Conservation (phyloP, 371 early-diverging fungal species). For the Mucor velutinosus region DNA sequence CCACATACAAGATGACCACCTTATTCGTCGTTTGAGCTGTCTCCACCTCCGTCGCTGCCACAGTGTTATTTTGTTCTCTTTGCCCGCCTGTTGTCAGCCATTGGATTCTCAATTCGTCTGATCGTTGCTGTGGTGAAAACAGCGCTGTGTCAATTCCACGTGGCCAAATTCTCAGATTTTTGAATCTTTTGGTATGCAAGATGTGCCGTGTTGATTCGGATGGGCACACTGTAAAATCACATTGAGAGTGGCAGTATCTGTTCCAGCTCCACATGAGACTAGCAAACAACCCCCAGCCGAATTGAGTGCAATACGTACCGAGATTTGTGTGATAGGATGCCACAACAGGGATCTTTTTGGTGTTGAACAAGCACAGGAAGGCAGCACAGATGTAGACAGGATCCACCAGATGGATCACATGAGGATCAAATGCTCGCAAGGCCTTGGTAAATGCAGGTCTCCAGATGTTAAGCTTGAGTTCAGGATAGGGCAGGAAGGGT, state of each 20-base stretch:
- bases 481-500: conserved; percentile 49
- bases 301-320: conserved; percentile 45
- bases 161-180: conserved; percentile 43
- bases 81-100: conserved; percentile 25
- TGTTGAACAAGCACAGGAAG: conserved; percentile 15
- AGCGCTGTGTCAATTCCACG: conserved; percentile 40
- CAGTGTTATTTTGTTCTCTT: background rate
- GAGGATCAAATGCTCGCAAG: conserved; percentile 39
- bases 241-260: conserved; percentile 41
- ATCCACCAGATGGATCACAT: conserved; percentile 53
- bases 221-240: conserved; percentile 40
- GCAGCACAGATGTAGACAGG: conserved; percentile 53
- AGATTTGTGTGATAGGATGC: conserved; percentile 56
- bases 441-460: conserved; percentile 37
- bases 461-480: conserved; percentile 52
- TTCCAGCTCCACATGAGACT: conserved; percentile 56
- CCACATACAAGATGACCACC: conserved; percentile 44
- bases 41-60: background rate
- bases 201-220: conserved; percentile 38
- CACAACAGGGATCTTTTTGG: conserved; percentile 35
- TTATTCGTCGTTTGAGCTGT: conserved; percentile 16
- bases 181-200: conserved; percentile 34
- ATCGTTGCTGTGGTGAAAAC: conserved; percentile 36
- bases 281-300: conserved; percentile 42
- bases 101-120: conserved; percentile 23